Evolutionary conservation across 1,284 basidiomycete genomes (phyloP).

Genomic region (Pseudozyma tsukubaensis): DNA sequence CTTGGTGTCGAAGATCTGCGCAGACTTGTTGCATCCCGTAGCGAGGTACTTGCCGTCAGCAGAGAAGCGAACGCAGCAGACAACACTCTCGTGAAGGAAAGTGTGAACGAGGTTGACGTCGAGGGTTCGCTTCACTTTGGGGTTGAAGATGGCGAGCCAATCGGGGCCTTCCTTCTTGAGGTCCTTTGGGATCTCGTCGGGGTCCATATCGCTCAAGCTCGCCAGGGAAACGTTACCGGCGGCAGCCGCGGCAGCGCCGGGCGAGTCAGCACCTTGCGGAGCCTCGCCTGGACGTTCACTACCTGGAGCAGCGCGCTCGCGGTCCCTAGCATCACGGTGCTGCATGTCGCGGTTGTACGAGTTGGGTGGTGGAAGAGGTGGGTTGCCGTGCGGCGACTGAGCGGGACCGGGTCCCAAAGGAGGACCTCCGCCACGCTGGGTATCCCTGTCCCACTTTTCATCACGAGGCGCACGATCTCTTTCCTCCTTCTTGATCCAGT

Average conservation of each 20-base stretch:
- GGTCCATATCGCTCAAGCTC: conserved; percentile 60
- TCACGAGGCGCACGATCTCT: conserved; percentile 55
- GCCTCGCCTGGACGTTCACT: conserved; percentile 28
- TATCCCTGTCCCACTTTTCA: conserved; percentile 62
- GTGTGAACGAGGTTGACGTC: conserved; percentile 92
- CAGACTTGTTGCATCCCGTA: conserved; percentile 89
- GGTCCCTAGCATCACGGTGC: conserved; percentile 41
- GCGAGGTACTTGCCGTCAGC: conserved; percentile 87
- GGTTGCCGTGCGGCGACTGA: conserved; percentile 50
- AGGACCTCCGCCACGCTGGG: conserved; percentile 46
- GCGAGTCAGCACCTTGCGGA: conserved; percentile 36
- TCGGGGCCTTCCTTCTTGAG: conserved; percentile 84
- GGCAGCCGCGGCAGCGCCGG: conserved; percentile 38
- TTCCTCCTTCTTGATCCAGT: conserved; percentile 63
- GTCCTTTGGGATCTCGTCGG: conserved; percentile 71
- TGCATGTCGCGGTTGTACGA: conserved; percentile 44
- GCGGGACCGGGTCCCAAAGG: conserved; percentile 45
- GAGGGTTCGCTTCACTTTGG: conserved; percentile 80
- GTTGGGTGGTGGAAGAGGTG: conserved; percentile 49
- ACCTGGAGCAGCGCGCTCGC: conserved; percentile 21
- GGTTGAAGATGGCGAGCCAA: conserved; percentile 96
- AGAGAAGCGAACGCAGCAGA: conserved; percentile 91
- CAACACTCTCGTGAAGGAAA: conserved; percentile 88
- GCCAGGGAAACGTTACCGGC: conserved; percentile 65
- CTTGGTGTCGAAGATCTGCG: conserved; percentile 89